Percentiles rank a stretch among this genome's conserved stretches.
phyloP scores from a whole-genome alignment of 805 yeast species.

The Saccharomycopsis sp. region DNA sequence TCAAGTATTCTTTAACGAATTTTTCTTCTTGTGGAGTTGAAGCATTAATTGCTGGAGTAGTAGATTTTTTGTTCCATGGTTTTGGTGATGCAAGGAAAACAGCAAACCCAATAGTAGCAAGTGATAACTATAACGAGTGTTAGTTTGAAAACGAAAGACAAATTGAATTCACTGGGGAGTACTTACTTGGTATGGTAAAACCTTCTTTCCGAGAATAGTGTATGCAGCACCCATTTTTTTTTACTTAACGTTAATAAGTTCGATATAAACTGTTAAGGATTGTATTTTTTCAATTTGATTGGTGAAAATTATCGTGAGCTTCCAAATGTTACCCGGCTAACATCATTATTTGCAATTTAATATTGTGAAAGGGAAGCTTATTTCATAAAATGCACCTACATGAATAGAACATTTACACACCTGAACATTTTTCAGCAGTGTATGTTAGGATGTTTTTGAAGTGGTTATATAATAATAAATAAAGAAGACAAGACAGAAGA shows the following conservation, averaged over 20 bases:
- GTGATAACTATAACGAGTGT: constrained; percentile 46
- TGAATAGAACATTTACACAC: too few species aligned
- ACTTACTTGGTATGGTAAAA: constrained; percentile 72
- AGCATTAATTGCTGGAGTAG: constrained; percentile 66
- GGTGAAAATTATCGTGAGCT: neutral
- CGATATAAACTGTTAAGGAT: neutral
- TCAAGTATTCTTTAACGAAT: constrained; percentile 68
- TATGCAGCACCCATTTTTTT: constrained; percentile 75
- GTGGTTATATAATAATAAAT: too few species aligned
- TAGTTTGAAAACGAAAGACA: neutral
- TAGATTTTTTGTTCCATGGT: constrained; percentile 55
- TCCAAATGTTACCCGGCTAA: neutral
- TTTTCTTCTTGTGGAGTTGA: constrained; percentile 82
- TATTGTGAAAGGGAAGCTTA: too few species aligned
- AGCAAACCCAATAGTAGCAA: constrained; percentile 72
- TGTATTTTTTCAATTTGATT: neutral
- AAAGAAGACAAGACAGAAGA: too few species aligned
- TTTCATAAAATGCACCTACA: too few species aligned
- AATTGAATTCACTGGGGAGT: neutral
- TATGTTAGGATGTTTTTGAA: too few species aligned
- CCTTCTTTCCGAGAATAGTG: constrained; percentile 73
- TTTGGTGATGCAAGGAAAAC: constrained; percentile 60
- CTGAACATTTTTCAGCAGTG: too few species aligned
- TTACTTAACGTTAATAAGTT: neutral
- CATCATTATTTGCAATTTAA: too few species aligned